Base-by-base conservation (phyloP, 2,329 filamentous ascomycete genomes). In the Neofusicoccum kwambonambiense region DNA sequence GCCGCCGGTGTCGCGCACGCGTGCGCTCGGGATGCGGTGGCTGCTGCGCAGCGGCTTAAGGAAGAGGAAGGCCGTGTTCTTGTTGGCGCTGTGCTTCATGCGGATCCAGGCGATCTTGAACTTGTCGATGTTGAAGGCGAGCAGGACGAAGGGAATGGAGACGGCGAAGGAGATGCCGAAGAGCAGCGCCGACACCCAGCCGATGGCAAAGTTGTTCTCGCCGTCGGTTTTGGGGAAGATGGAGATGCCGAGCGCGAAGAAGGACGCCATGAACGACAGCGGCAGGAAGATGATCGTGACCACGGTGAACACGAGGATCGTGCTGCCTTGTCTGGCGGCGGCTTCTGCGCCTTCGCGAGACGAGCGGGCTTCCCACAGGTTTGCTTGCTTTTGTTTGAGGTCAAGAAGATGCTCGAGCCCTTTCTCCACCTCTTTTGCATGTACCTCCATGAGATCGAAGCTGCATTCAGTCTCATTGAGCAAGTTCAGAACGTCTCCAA, bases 381-480 rank as follows among this genome's bases (percentile, higher is more conserved):
- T 90, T 68, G 86, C 87, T 65, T 90, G 87, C 73, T 89, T 89
- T 69, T 90, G 87, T 70, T 90, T 90, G 0, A 89, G 80, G 68
- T 90, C 87, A 0, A 90, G 82, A 4, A 90, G 76, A 68, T 89
- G 84, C 0, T 84, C 87, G 50, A 89, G 82, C 64, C 56, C 56
- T 8, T 60, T 60, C 12, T 60, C 56, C 9, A 60, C 56, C 6
- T 60, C 41, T 27, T 60, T 60, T 11, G 56, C 56, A 37, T 60
- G 56, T 19, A 41, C 34, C 4, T 60, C 56, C 56, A 60, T 60
- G 11, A 60, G 13, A 7, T 60, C 56, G 9, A 60, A 60, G 12
- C 56, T 60, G n/a, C 31, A 15, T 15, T 47, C 42, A 1, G 56
- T 60, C 5, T 39, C 56, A 2, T 35, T 12, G 9, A 60, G 42